Conservation (phyloP, 2,329 filamentous ascomycete species). For the Domatiomyces globalis region DNA sequence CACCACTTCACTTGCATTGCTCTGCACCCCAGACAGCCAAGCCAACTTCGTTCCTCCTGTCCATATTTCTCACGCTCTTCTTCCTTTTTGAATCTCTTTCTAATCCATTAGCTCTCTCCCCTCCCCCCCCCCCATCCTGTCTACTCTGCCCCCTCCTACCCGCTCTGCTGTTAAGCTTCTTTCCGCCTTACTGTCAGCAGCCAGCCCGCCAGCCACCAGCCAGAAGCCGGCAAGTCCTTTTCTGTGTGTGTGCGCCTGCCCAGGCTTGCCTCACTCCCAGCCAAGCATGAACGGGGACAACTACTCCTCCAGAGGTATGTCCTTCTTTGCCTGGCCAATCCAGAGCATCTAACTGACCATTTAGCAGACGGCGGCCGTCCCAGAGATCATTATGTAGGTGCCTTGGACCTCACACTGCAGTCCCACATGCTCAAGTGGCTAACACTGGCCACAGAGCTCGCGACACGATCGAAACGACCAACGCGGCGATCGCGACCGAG, state of each 20-base stretch:
- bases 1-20: background rate
- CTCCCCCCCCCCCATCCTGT: too few species aligned
- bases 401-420: background rate
- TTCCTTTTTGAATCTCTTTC: too few species aligned
- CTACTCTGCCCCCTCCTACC: too few species aligned
- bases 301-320: conserved; percentile 61
- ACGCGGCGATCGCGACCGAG: conserved; percentile 18
- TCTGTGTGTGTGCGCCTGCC: background rate
- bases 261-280: background rate
- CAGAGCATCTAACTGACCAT: conserved; percentile 21
- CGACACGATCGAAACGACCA: conserved; percentile 37
- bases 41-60: too few species aligned
- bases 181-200: background rate
- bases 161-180: too few species aligned
- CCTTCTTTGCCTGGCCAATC: conserved; percentile 18
- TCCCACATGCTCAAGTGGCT: conserved; percentile 6
- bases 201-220: too few species aligned
- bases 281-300: conserved; percentile 68
- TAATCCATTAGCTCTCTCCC: too few species aligned
- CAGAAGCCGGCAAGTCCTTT: background rate
- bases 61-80: too few species aligned
- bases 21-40: background rate
- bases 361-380: conserved; percentile 37
- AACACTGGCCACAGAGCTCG: conserved; percentile 25
- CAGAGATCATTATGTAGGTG: conserved; percentile 40